Conservation (phyloP, 2,329 filamentous ascomycete species). For the Exserohilum rostratum region DNA sequence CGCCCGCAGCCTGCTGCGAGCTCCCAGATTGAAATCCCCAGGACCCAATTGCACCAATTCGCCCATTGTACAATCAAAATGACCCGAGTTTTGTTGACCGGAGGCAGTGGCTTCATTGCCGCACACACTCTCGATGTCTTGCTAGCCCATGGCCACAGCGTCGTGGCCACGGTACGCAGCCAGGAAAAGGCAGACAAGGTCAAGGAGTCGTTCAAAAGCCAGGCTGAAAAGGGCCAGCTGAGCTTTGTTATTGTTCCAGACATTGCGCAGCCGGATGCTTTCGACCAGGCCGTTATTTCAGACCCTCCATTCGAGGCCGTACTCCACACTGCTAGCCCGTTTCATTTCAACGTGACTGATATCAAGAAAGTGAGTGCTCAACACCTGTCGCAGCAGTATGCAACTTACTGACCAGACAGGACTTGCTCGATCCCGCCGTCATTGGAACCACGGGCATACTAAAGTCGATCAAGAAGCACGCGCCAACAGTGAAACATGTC, state of each 20-base stretch:
- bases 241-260: conserved; percentile 73
- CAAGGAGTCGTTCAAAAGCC: conserved; percentile 58
- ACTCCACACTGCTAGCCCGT: conserved; percentile 60
- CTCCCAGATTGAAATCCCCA: background rate
- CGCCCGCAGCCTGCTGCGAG: conserved; percentile 1
- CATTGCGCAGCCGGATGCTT: conserved; percentile 72
- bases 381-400: fast-evolving
- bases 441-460: conserved; percentile 69
- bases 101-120: conserved; percentile 69
- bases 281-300: conserved; percentile 65
- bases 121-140: conserved; percentile 67
- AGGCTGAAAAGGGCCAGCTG: conserved; percentile 61
- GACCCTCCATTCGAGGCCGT: conserved; percentile 73
- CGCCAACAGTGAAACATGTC: conserved; percentile 72
- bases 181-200: conserved; percentile 68
- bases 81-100: conserved; percentile 52
- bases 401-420: conserved; percentile 27
- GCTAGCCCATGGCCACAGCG: conserved; percentile 62
- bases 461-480: conserved; percentile 58
- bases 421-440: conserved; percentile 65
- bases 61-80: conserved; percentile 23
- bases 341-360: conserved; percentile 74
- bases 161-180: conserved; percentile 67
- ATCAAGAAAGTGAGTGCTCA: conserved; percentile 63
- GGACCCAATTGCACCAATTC: background rate